Percentiles rank a stretch among this genome's conserved stretches.
Conservation (phyloP, 2,329 filamentous ascomycete genomes). For the Xylariales sp. region DNA sequence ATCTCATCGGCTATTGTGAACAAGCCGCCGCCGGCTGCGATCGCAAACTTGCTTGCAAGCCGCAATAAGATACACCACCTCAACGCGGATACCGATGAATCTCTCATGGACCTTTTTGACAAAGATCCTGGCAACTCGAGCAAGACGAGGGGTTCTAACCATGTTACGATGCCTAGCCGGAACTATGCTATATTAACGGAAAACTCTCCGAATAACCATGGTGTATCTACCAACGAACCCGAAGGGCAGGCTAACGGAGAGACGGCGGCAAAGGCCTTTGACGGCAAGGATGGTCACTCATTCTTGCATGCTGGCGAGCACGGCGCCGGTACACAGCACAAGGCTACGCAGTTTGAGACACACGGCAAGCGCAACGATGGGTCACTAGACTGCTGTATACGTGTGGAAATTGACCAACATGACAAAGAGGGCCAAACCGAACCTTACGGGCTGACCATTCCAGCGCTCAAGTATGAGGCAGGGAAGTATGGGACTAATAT, state of each 20-base stretch:
- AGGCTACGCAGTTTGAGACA: constrained; percentile 69
- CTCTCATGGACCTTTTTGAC: constrained; percentile 91
- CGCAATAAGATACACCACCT: constrained; percentile 85
- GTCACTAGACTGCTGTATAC: constrained; percentile 82
- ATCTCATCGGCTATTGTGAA: constrained; percentile 96
- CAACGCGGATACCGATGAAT: constrained; percentile 83
- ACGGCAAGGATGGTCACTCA: constrained; percentile 73
- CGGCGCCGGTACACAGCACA: constrained; percentile 81
- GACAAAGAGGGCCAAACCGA: constrained; percentile 83
- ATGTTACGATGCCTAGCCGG: constrained; percentile 89
- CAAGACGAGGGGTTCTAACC: constrained; percentile 81
- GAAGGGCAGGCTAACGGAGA: constrained; percentile 27
- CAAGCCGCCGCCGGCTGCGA: constrained; percentile 85
- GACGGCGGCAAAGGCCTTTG: constrained; percentile 42
- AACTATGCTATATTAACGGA: constrained; percentile 94
- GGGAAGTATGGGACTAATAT: constrained; percentile 47
- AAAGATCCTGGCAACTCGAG: constrained; percentile 82
- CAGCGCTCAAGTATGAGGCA: constrained; percentile 63
- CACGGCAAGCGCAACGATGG: constrained; percentile 68
- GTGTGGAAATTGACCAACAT: constrained; percentile 87
- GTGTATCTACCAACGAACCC: constrained; percentile 41
- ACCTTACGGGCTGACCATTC: constrained; percentile 88
- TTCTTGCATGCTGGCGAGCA: constrained; percentile 81
- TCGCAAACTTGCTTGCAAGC: constrained; percentile 90
- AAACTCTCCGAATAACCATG: constrained; percentile 73